A percentile compares a stretch with the other conserved stretches of the same genome.
Conservation (phyloP, 202 grass and related monocot species). For the Carex arenaria region DNA sequence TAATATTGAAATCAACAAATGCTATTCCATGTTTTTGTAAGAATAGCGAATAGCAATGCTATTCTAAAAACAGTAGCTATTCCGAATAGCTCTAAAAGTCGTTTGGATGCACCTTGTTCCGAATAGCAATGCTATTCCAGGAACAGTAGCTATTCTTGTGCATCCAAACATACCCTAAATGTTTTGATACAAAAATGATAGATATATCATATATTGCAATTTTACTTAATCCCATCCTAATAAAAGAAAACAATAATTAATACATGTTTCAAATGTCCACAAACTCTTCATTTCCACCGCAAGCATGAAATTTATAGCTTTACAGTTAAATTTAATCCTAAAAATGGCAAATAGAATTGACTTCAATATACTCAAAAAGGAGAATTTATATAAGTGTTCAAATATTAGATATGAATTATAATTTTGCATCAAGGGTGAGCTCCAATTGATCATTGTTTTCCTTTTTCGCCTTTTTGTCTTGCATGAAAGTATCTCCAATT, state of each 20-base stretch:
- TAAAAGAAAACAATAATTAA: neutral
- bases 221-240: neutral
- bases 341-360: neutral
- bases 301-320: neutral
- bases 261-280: neutral
- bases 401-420: conserved; percentile 10
- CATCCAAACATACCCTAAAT: too few species aligned
- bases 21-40: too few species aligned
- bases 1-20: too few species aligned
- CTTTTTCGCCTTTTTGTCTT: conserved; percentile 31
- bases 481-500: conserved; percentile 19
- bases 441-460: conserved; percentile 16
- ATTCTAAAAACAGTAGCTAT: too few species aligned
- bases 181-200: neutral
- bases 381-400: neutral
- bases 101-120: too few species aligned
- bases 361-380: neutral
- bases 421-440: conserved; percentile 21
- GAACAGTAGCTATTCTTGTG: too few species aligned
- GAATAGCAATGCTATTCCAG: too few species aligned
- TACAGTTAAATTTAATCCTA: neutral
- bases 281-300: neutral
- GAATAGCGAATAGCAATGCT: too few species aligned
- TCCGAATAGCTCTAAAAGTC: too few species aligned
- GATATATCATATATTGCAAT: neutral